These are phyloP conservation scores for Botrytis tulipae DNA, from an alignment of 2,329 filamentous ascomycete genomes.

Conservation along the genomic window DNA sequence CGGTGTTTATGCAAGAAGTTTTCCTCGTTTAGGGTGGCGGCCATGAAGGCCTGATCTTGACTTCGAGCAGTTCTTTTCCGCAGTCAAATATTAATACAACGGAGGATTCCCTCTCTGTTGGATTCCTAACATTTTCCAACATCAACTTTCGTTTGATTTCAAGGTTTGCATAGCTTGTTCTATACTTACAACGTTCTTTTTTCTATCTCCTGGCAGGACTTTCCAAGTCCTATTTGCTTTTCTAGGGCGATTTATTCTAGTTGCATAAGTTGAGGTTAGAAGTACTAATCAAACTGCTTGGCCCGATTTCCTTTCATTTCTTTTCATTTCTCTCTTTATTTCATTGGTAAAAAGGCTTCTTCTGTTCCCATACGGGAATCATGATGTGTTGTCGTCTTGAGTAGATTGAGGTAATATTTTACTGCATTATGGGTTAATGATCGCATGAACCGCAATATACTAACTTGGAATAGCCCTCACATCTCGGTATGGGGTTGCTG, in stretches of 20 bases:
- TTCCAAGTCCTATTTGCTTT: neutral
- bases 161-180: neutral
- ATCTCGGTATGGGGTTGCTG: neutral
- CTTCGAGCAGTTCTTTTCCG: neutral
- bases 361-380: neutral
- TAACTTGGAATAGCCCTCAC: neutral
- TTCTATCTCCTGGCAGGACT: neutral
- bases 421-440: neutral
- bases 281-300: too few relatives aligned
- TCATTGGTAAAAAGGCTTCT: neutral
- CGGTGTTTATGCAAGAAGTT: neutral
- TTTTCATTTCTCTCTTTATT: neutral
- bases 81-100: neutral
- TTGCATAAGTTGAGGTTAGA: neutral
- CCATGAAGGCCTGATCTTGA: neutral
- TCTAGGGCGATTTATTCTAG: neutral
- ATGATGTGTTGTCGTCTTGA: neutral
- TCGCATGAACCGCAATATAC: neutral
- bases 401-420: neutral
- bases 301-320: neutral
- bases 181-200: neutral
- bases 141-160: neutral
- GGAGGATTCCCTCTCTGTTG: constrained; percentile 2
- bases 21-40: neutral
- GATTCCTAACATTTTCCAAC: neutral